Base-by-base conservation (phyloP, 805 yeast species). In the Candida boidinii region DNA sequence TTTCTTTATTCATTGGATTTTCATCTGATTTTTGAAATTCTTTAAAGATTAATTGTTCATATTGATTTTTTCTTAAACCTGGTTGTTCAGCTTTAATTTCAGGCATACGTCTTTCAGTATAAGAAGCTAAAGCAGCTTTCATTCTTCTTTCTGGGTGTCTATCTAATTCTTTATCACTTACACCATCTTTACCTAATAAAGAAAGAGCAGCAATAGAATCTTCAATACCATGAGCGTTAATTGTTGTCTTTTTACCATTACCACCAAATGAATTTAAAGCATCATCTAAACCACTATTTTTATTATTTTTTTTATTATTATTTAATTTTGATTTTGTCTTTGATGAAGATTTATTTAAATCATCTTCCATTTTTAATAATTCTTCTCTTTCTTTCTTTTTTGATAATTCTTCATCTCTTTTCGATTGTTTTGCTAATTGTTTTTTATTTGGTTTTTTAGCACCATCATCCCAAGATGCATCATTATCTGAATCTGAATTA, bases 111-210 rank as follows among this genome's bases (percentile, higher is more conserved):
- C 66, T 61, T 40, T 77, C 90, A 46, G 83, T 85, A 48, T 60
- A 84, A 1, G 83, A 85, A 10, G 73, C 66, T 36, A 65, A 64
- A 0, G 94, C 94, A 17, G 90, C 85, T 62, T 83, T 84, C 58
- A 79, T 81, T 51, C 95, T 72, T 58, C 94, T 73, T 62, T 84
- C 95, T 8, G 95, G 94, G 46, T 84, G 95, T 55, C 86, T 76
- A 39, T 84, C 95, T 33, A 84, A 64, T 33, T 76, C 84, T 48
- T 76, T 76, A 39, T 59, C 60, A 26, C 62, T 56, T 21, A 79
- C 78, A 33, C 74, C 80, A 34, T 65, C 72, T 29, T 63, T 70
- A 17, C 64, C 60, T 10, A 87, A 70, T 54, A 84, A 64, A 4
- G 83, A 68, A 49, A 84, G 65, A 4, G 94, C 94, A 34, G 82